These are phyloP conservation scores for Lizonia empirigonia DNA, from an alignment of 2,329 filamentous ascomycete species.

Conservation along the genomic window DNA sequence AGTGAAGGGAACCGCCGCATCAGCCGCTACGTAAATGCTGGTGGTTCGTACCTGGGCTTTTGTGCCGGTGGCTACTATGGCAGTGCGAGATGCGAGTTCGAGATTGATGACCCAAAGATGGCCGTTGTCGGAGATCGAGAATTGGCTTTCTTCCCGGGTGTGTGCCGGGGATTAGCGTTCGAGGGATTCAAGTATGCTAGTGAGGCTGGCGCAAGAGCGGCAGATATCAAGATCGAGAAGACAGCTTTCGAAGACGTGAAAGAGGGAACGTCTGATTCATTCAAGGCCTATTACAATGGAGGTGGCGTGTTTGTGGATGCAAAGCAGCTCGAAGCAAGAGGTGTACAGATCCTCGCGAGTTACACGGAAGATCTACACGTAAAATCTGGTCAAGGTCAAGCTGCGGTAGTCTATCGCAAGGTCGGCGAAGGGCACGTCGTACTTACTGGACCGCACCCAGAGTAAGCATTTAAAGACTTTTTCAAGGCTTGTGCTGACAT, in stretches of 20 bases:
- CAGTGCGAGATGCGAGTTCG: constrained; percentile 81
- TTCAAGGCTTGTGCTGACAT: not conserved
- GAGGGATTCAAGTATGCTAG: constrained; percentile 88
- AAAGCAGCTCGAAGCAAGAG: constrained; percentile 62
- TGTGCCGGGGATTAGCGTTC: constrained; percentile 85
- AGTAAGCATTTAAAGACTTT: constrained; percentile 61
- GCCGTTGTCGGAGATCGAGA: constrained; percentile 87
- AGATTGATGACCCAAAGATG: constrained; percentile 78
- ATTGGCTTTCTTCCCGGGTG: constrained; percentile 85
- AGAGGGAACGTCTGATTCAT: constrained; percentile 63
- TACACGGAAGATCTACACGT: constrained; percentile 78
- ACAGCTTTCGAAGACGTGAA: constrained; percentile 58
- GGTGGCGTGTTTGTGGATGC: constrained; percentile 92
- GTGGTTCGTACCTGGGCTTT: constrained; percentile 86
- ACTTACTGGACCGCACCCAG: constrained; percentile 87
- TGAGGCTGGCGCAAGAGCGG: constrained; percentile 80
- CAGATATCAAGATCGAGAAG: constrained; percentile 68
- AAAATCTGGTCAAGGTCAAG: constrained; percentile 72
- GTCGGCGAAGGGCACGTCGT: constrained; percentile 80
- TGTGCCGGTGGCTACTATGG: constrained; percentile 97
- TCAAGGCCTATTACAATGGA: constrained; percentile 89
- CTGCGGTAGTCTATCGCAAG: constrained; percentile 82
- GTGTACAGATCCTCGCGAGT: constrained; percentile 80
- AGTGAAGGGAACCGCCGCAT: constrained; percentile 87
- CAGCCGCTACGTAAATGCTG: constrained; percentile 80